Base-by-base conservation (phyloP, 2,329 filamentous ascomycete genomes). In the Aspergillus aculeatus region DNA sequence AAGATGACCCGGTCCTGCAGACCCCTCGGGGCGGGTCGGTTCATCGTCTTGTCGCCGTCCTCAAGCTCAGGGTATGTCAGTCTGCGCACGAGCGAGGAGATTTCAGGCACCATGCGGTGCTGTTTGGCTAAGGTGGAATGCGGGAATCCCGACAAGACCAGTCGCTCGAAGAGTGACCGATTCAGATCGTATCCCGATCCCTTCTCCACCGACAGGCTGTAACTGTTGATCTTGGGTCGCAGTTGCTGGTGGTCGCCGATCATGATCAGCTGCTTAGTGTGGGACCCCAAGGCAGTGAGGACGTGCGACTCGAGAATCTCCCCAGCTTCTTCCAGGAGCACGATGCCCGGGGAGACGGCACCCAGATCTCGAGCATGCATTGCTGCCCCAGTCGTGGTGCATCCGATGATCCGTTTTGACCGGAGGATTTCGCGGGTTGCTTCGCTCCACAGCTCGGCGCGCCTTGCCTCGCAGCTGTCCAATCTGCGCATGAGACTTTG, bases 191-290 rank as follows among this genome's bases (percentile, higher is more conserved):
- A 91, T 0, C 88, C 88, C 6, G 84, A 79, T 0, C 86, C 87
- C 23, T 84, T 83, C 62, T 91, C 88, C 0, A 88, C 81, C 0
- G 80, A 85, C 0, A 92, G 71, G 0, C 70, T 73, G 64, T 86
- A 90, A 55, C 83, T 86, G 38, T 82, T 84, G 56, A 85, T 79
- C 65, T 91, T 90, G 0, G 89, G 89, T 0, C 88, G 83, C 0
- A 92, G 80, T 62, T 92, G 89, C 57, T 88, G 83, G 69, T 92
- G 89, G 56, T 92, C 89, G 0, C 89, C 89, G 11, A 92, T 91
- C 2, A 90, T 71, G 0, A 91, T 81, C 1, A 91, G 69, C 44
- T 91, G 87, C 60, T 89, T 82, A 0, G 84, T 84, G 0, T 80
- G 72, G 0, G 81, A 70, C 0, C 79, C 77, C 58, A 91, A 66